Evolutionary conservation across 768 basidiomycete genomes (phyloP).

Genomic region (Calocera viscosa): DNA sequence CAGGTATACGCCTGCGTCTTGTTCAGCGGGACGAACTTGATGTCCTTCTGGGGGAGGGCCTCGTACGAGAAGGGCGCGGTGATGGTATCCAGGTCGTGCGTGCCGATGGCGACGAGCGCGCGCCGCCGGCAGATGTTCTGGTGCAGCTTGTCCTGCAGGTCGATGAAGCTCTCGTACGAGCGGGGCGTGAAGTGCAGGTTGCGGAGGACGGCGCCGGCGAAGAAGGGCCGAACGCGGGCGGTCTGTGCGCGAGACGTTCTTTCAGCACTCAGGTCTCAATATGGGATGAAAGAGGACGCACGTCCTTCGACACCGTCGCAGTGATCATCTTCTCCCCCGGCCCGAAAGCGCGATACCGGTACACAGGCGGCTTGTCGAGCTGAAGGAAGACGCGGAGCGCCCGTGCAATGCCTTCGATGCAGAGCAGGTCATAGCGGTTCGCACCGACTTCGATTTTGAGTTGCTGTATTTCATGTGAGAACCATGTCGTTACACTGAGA

Average conservation of each 20-base stretch:
- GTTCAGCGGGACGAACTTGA: constrained; percentile 81
- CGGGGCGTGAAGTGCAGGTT: constrained; percentile 76
- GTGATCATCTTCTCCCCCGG: constrained; percentile 51
- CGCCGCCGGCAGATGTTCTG: constrained; percentile 86
- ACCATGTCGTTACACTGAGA: not conserved
- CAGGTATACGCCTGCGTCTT: constrained; percentile 71
- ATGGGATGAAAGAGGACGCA: constrained; percentile 28
- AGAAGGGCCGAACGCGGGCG: constrained; percentile 71
- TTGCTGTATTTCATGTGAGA: constrained; percentile 43
- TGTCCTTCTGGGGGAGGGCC: constrained; percentile 67
- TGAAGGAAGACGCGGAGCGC: constrained; percentile 74
- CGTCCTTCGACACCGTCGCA: constrained; percentile 60
- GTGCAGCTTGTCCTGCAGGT: constrained; percentile 97
- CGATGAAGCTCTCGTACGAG: constrained; percentile 94
- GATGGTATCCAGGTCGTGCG: constrained; percentile 89
- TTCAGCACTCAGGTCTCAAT: not conserved
- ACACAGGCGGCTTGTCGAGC: constrained; percentile 51
- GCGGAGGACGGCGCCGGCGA: constrained; percentile 82
- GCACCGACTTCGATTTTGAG: constrained; percentile 98
- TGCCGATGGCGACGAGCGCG: constrained; percentile 90
- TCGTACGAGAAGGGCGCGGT: constrained; percentile 79
- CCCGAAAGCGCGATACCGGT: constrained; percentile 58
- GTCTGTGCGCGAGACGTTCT: constrained; percentile 37
- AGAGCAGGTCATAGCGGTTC: constrained; percentile 97
- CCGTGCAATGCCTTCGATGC: constrained; percentile 88